Evolutionary conservation across 2,329 filamentous ascomycete genomes (phyloP), one percentile per base, ranked within the genome.

Genomic region (Xylariaceae sp.): DNA sequence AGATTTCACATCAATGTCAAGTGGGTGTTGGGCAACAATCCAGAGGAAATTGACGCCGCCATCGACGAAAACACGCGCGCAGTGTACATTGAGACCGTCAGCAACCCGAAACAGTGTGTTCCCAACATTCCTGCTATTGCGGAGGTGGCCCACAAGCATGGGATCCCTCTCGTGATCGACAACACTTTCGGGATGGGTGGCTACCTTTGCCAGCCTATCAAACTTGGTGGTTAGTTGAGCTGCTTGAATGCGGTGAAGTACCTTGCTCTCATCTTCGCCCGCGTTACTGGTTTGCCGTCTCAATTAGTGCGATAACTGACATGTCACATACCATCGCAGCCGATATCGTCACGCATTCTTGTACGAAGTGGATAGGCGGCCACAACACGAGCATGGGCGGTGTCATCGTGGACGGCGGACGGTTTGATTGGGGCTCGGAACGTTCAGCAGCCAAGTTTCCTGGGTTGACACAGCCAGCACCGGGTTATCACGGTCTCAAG

Each of bases 131-230:
- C 82, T 62, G 79, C 76, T 6, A 84, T 87, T 64, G 81, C 76
- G 14, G 80, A 78, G 50, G 72, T 85, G 35, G 81, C 82, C n/a
- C 82, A 64, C 40, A 60, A 60, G 44, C 57, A 63, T 27, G 62
- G 62, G 15, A 64, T 66, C 18, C 60, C 62, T 5, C 45, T 65
- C 11, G 52, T 65, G 27, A 79, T 83, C 27, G 84, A 87, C 67
- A 87, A 87, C 70, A 87, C 84, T 5, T 87, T 87, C 55, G 84
- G 83, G 33, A 83, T 83, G 44, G 84, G 84, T 42, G 85, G 85
- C 9, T 87, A 80, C 70, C 81, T 83, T 59, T 71, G 74, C 58
- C 75, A 80, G 11, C 84, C 84, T 7, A 85, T 87, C 60, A 77
- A 82, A 45, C 81, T 85, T 60, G 85, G 85, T 52, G 58, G 58